These are phyloP conservation scores for Coemansia sp. DNA, from an alignment of 192 early-diverging fungal genomes.

Conservation along the genomic window DNA sequence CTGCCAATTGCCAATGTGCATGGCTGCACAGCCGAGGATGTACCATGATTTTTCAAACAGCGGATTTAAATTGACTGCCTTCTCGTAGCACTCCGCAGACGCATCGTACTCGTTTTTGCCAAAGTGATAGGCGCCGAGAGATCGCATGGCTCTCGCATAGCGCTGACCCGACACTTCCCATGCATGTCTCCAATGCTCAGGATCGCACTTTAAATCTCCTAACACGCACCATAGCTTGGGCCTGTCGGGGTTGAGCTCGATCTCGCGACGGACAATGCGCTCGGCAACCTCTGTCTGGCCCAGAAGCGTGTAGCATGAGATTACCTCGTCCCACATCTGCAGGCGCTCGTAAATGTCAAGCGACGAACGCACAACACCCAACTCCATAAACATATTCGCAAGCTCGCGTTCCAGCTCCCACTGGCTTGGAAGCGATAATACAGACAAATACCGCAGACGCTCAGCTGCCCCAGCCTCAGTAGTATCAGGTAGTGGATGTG, in stretches of 20 bases:
- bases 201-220: slow-evolving; percentile 81
- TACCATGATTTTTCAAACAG: slow-evolving; percentile 97
- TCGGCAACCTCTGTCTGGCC: slow-evolving; percentile 88
- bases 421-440: slow-evolving; percentile 79
- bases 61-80: slow-evolving; percentile 88
- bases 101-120: slow-evolving; percentile 61
- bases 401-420: slow-evolving; percentile 97
- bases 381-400: slow-evolving; percentile 73
- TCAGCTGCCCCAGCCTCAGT: slow-evolving; percentile 58
- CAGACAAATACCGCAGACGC: slow-evolving; percentile 78
- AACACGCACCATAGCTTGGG: slow-evolving; percentile 88
- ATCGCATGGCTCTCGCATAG: slow-evolving; percentile 93
- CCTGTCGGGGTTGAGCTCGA: slow-evolving; percentile 65
- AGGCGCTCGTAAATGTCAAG: slow-evolving; percentile 93
- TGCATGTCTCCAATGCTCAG: slow-evolving; percentile 76
- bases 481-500: slow-evolving; percentile 34
- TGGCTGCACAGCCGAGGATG: slow-evolving; percentile 89
- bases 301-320: slow-evolving; percentile 82
- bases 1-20: slow-evolving; percentile 77
- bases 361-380: slow-evolving; percentile 89
- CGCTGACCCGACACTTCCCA: slow-evolving; percentile 82
- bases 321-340: slow-evolving; percentile 94
- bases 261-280: slow-evolving; percentile 64
- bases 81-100: slow-evolving; percentile 71
- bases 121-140: slow-evolving; percentile 81